These are phyloP conservation scores for Umbelopsis vinacea DNA, from an alignment of 192 early-diverging fungal genomes.

Conservation along the genomic window DNA sequence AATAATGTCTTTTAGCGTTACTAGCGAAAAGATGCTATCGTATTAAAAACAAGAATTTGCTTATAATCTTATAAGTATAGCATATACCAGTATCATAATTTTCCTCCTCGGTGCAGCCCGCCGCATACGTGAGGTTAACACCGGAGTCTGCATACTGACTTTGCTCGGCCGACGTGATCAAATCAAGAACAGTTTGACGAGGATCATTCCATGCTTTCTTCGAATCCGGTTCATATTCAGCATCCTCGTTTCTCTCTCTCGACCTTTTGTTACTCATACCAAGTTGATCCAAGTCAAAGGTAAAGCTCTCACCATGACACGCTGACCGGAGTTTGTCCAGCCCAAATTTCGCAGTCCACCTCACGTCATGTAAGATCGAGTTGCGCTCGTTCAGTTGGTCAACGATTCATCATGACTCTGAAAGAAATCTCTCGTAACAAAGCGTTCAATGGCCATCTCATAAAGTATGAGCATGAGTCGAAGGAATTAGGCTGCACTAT, in stretches of 20 bases:
- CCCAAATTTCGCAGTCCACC: neutral
- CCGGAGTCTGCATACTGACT: constrained; percentile 7
- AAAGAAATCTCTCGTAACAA: constrained; percentile 61
- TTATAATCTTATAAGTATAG: no score
- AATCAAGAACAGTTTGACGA: neutral
- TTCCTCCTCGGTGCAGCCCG: neutral
- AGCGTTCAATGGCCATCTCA: constrained; percentile 68
- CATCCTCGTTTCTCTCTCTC: neutral
- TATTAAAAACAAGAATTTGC: neutral
- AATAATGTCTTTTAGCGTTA: neutral
- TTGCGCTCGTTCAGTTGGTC: neutral
- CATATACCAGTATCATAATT: constrained; percentile 15
- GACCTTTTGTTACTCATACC: neutral
- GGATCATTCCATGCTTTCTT: neutral
- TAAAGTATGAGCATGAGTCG: constrained; percentile 77
- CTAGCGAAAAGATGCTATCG: neutral
- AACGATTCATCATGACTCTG: constrained; percentile 28
- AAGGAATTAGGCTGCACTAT: constrained; percentile 66
- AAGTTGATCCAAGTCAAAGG: neutral
- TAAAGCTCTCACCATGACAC: neutral
- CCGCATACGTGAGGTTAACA: neutral
- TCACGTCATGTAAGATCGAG: neutral
- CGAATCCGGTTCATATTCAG: neutral
- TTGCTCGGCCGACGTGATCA: neutral
- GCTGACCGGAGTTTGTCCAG: neutral